Base-by-base conservation (phyloP, 1,284 basidiomycete species). In the Trichosporon asahii region DNA sequence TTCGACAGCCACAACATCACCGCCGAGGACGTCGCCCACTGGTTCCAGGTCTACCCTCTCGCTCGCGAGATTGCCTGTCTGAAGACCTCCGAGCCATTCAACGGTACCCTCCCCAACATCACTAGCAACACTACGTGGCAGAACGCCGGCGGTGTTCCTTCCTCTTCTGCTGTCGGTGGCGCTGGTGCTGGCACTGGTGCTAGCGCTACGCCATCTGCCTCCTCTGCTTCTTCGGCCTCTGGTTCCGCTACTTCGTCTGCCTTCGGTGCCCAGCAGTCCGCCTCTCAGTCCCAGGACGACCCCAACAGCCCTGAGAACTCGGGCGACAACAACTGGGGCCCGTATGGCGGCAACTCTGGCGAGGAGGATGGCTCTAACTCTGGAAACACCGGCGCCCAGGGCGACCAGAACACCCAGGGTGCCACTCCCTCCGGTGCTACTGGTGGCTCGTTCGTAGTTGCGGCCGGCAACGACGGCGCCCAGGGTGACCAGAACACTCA, bases 41-140 rank as follows among this genome's bases (percentile, higher is more conserved):
- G 77, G 49, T 66, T 79, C 61, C 65, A 67, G 66, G 66, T 73
- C 14, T 82, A 82, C 72, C 80, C 78, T 3, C 72, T 81, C 25
- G 79, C 79, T 14, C 75, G 82, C 23, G 80, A 84, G 72, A 73
- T 82, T 14, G 67, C 74, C 21, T 84, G 82, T 61, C 73, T 83
- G 71, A 79, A 81, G 70, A 82, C 79, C 23, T 49, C 21, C 57
- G 4, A 64, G 15, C 65, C 65, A 1, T 44, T 27, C 66, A 78
- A 77, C 75, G 76, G 77, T 33, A 78, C 78, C 23, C 79, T 77
- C 76, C 23, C 25, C 49, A 53, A 31, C 61, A 63, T 35, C 61
- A 63, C 61, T 5, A 46, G 64, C 64, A 44, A 37, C 37, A 63
- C 64, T 12, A 40, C 40, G 2, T 53, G 49, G 49, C 49, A 53